phyloP scores from a whole-genome alignment of 31 red algal species.

The Porphyra umbilicalis region DNA sequence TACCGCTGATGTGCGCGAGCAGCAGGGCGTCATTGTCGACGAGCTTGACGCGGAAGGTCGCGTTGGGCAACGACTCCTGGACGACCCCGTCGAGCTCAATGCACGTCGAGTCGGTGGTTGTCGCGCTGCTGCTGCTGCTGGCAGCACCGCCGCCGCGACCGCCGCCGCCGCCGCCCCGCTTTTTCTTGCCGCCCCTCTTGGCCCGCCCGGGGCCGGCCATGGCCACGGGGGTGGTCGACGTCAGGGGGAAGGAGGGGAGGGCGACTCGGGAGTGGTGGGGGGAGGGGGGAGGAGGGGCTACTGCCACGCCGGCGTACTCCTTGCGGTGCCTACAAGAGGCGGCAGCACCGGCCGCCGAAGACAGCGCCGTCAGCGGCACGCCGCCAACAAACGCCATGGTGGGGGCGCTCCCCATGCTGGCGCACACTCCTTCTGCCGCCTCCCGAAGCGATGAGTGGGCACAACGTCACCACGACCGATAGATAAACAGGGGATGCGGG shows the following conservation, averaged over 20 bases:
- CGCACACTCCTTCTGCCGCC: no score
- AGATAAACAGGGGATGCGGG: no score
- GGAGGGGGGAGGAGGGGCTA: neutral
- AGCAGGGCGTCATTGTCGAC: slow-evolving; percentile 51
- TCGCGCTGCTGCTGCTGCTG: neutral
- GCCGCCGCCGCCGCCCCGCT: neutral
- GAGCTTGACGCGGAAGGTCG: slow-evolving; percentile 82
- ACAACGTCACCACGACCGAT: no score
- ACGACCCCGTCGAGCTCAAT: slow-evolving; percentile 96
- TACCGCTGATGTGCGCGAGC: slow-evolving; percentile 85
- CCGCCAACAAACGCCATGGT: neutral
- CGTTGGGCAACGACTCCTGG: slow-evolving; percentile 88
- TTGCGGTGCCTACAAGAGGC: neutral
- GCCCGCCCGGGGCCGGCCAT: neutral
- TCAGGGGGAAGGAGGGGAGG: neutral
- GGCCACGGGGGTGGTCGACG: neutral
- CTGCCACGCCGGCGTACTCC: neutral
- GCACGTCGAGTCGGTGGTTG: neutral
- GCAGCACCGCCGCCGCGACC: neutral
- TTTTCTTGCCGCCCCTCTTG: neutral
- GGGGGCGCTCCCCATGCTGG: no score
- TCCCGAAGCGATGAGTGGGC: no score
- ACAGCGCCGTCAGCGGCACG: neutral
- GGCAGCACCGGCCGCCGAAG: neutral
- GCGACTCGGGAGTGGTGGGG: neutral